Evolutionary conservation across 169 alveolate genomes (phyloP).

Genomic region (Cryptosporidium muris): DNA sequence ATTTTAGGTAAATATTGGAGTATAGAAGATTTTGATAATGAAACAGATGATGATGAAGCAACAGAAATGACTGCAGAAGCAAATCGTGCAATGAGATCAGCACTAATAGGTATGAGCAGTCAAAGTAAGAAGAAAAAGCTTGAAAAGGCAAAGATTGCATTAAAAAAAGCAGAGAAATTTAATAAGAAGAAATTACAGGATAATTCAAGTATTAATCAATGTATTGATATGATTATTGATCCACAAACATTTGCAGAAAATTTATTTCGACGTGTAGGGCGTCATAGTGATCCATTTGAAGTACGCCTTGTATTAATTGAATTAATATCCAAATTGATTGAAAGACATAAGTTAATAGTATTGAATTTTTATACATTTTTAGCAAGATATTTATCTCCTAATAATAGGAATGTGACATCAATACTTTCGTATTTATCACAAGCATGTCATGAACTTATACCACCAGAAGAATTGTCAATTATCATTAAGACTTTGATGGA

Average conservation of each 20-base stretch:
- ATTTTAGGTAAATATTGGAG: conserved; percentile 33
- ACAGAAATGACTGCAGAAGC: conserved; percentile 59
- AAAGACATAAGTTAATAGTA: conserved; percentile 83
- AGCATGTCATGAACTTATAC: conserved; percentile 86
- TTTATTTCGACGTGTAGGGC: conserved; percentile 72
- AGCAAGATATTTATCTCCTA: conserved; percentile 82
- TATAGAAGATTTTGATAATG: conserved; percentile 47
- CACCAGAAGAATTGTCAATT: conserved; percentile 85
- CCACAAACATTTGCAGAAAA: conserved; percentile 86
- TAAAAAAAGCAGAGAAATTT: conserved; percentile 24
- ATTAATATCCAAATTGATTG: conserved; percentile 84
- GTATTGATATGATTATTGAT: conserved; percentile 82
- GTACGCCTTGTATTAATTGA: conserved; percentile 80
- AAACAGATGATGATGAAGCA: conserved; percentile 50
- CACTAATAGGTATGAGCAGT: conserved; percentile 20
- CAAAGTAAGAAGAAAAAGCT: conserved; percentile 39
- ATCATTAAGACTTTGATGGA: conserved; percentile 82
- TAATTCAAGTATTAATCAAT: conserved; percentile 57
- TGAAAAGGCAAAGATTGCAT: conserved; percentile 47
- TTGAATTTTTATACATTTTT: conserved; percentile 81
- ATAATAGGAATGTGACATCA: conserved; percentile 84
- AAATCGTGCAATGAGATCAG: conserved; percentile 53
- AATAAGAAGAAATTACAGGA: conserved; percentile 5
- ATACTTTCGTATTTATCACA: conserved; percentile 87
- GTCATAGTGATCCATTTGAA: conserved; percentile 76